Conservation (phyloP, 2,329 filamentous ascomycete species). For the Talaromyces marneffei region DNA sequence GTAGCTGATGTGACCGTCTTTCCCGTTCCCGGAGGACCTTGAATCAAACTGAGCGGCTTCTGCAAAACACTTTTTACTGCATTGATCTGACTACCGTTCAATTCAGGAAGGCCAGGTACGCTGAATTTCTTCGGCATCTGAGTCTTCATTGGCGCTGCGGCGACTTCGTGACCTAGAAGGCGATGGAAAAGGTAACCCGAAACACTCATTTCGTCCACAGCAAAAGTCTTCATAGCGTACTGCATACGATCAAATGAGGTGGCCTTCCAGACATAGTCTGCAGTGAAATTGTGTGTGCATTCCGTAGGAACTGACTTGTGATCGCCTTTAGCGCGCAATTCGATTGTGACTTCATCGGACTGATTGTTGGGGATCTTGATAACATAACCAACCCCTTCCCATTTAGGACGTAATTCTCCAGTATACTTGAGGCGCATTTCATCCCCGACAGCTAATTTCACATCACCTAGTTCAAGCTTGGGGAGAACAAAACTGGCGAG, state of each 20-base stretch:
- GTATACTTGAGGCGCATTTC: slow-evolving; percentile 98
- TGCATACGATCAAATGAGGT: slow-evolving; percentile 99
- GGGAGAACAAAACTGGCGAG: slow-evolving; percentile 91
- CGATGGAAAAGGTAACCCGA: slow-evolving; percentile 99
- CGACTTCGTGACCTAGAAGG: slow-evolving; percentile 89
- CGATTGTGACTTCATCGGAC: slow-evolving; percentile 93
- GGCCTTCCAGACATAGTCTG: slow-evolving; percentile 99
- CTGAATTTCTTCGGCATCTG: slow-evolving; percentile 95
- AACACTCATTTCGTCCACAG: slow-evolving; percentile 94
- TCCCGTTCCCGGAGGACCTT: slow-evolving; percentile 92
- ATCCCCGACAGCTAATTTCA: slow-evolving; percentile 94
- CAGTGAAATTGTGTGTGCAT: slow-evolving; percentile 95
- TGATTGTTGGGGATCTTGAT: slow-evolving; percentile 99
- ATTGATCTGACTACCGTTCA: slow-evolving; percentile 92
- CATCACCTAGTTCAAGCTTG: slow-evolving; percentile 94
- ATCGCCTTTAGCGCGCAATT: slow-evolving; percentile 87
- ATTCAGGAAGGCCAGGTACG: slow-evolving; percentile 84
- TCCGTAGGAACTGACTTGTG: slow-evolving; percentile 95
- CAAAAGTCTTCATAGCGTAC: slow-evolving; percentile 97
- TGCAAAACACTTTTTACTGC: slow-evolving; percentile 93
- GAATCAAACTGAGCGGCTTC: slow-evolving; percentile 89
- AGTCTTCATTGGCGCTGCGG: slow-evolving; percentile 90
- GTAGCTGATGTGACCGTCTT: slow-evolving; percentile 99
- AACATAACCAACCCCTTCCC: slow-evolving; percentile 98
- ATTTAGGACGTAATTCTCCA: slow-evolving; percentile 81